These are phyloP conservation scores for Exophiala bonariae DNA, from an alignment of 2,329 filamentous ascomycete genomes.

Conservation along the genomic window DNA sequence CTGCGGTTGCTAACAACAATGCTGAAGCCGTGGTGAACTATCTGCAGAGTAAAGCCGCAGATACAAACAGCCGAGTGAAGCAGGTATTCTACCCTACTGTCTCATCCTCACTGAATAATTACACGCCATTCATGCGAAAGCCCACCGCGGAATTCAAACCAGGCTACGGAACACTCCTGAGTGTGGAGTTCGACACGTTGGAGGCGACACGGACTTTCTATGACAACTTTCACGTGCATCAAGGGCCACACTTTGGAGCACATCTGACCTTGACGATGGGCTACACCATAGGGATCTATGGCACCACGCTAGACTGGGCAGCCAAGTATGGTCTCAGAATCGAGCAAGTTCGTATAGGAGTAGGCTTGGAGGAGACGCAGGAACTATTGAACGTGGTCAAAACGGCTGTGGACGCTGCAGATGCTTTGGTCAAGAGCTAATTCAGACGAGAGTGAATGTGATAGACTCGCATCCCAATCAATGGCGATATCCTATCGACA, in stretches of 20 bases:
- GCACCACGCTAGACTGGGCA: constrained; percentile 16
- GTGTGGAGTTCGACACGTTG: constrained; percentile 45
- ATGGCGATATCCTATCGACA: too few relatives aligned
- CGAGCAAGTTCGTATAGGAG: constrained; percentile 19
- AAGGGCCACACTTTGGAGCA: constrained; percentile 30
- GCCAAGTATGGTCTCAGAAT: constrained; percentile 12
- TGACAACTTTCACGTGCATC: constrained; percentile 33
- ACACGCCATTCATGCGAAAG: constrained; percentile 17
- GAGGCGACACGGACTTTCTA: constrained; percentile 31
- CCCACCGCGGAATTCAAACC: constrained; percentile 48
- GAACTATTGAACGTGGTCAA: constrained; percentile 16
- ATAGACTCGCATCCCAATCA: too few relatives aligned
- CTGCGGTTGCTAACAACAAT: constrained; percentile 25
- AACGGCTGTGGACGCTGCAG: constrained; percentile 18
- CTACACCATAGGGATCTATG: constrained; percentile 15
- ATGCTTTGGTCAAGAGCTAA: not conserved
- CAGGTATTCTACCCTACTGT: constrained; percentile 28
- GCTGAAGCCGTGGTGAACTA: constrained; percentile 26
- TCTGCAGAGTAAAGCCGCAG: constrained; percentile 18
- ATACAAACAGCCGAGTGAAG: constrained; percentile 21
- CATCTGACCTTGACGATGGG: constrained; percentile 19
- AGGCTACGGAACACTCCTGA: constrained; percentile 58
- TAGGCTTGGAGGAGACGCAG: constrained; percentile 19
- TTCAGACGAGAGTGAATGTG: too few relatives aligned
- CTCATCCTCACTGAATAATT: constrained; percentile 16